Evolutionary conservation across 352 stramenopile genomes (phyloP).

Genomic region (Phytophthora pluvialis): DNA sequence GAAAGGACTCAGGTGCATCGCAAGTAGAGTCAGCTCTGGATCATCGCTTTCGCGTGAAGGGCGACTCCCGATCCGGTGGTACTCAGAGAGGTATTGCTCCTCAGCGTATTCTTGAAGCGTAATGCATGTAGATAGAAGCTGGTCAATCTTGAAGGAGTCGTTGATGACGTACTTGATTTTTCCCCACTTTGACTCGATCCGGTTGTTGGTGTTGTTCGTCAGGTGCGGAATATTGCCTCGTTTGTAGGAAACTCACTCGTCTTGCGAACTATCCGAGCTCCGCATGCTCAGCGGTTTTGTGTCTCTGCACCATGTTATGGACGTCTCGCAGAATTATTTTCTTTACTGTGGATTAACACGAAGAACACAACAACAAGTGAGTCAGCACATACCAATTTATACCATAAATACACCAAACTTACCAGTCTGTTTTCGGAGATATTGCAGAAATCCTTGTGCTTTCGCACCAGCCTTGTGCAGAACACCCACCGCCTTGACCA

Average conservation of each 20-base stretch:
- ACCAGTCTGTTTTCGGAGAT: neutral
- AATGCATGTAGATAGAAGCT: constrained; percentile 5
- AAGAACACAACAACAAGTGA: too few relatives aligned
- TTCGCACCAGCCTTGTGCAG: neutral
- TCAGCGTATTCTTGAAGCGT: constrained; percentile 9
- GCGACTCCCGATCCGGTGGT: constrained; percentile 2
- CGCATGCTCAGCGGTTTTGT: too few relatives aligned
- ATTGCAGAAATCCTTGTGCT: neutral
- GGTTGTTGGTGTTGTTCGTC: too few relatives aligned
- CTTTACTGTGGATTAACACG: too few relatives aligned
- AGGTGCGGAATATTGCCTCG: too few relatives aligned
- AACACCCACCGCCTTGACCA: neutral
- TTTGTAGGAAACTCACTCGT: too few relatives aligned
- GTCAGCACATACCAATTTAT: too few relatives aligned
- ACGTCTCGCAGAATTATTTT: too few relatives aligned
- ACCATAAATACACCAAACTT: neutral
- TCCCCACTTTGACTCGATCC: too few relatives aligned
- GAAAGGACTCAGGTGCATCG: neutral
- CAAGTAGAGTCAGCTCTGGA: neutral
- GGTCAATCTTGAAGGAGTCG: neutral
- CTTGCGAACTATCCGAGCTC: too few relatives aligned
- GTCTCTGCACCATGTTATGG: too few relatives aligned
- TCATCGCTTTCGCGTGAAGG: neutral
- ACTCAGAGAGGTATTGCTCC: constrained; percentile 13
- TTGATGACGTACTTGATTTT: constrained; percentile 7